Percentiles rank a stretch among this genome's conserved stretches.
phyloP scores from a whole-genome alignment of 305 asterid species.

The Fraxinus velutina region DNA sequence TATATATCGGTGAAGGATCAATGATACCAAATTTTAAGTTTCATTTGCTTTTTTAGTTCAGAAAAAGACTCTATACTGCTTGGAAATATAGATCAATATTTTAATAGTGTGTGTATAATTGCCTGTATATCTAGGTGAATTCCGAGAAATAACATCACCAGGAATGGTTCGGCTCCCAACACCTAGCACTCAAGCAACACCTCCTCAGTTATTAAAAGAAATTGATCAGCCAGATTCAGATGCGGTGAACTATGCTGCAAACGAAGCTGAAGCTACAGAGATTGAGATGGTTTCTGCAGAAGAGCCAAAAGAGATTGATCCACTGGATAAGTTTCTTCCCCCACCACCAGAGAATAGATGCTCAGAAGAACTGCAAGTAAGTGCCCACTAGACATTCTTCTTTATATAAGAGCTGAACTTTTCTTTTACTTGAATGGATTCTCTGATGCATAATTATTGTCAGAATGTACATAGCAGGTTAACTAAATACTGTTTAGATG shows the following conservation, averaged over 20 bases:
- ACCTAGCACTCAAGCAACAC: slow-evolving; percentile 48
- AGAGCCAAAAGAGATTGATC: slow-evolving; percentile 53
- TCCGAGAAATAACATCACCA: slow-evolving; percentile 45
- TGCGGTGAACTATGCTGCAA: slow-evolving; percentile 28
- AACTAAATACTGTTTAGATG: background rate
- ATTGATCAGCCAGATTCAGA: slow-evolving; percentile 43
- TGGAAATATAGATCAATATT: slow-evolving; percentile 1
- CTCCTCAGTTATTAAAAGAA: slow-evolving; percentile 45
- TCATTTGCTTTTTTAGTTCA: background rate
- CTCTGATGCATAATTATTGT: background rate
- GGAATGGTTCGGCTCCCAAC: slow-evolving; percentile 37
- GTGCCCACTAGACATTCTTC: slow-evolving; percentile 20
- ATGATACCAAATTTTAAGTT: background rate
- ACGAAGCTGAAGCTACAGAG: slow-evolving; percentile 44
- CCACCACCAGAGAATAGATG: slow-evolving; percentile 69
- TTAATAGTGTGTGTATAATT: slow-evolving; percentile 14
- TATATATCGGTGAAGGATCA: background rate
- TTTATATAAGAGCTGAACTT: background rate
- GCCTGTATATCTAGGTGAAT: slow-evolving; percentile 47
- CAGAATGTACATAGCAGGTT: background rate
- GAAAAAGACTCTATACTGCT: background rate
- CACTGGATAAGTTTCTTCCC: slow-evolving; percentile 65
- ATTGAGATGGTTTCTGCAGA: slow-evolving; percentile 43
- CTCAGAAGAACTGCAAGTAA: slow-evolving; percentile 83
- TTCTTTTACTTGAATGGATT: background rate